phyloP scores from a whole-genome alignment of 805 yeast species.

The Sungouiella blattae region DNA sequence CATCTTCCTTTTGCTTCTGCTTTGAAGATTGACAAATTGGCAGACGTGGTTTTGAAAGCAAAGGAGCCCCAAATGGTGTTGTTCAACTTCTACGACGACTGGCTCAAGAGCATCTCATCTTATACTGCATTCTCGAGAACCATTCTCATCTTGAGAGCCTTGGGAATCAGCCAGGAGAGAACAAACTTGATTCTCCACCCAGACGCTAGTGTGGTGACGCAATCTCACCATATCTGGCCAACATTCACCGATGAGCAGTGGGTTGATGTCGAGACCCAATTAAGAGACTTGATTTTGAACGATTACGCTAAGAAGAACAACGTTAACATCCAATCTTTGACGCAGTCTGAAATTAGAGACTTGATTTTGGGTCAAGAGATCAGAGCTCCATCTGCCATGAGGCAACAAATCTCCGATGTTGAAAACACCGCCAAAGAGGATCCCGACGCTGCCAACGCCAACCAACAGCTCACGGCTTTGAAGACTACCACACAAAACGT shows the following conservation, averaged over 20 bases:
- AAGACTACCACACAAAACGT: constrained; percentile 83
- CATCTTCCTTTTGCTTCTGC: constrained; percentile 88
- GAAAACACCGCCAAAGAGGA: constrained; percentile 44
- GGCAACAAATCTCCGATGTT: constrained; percentile 80
- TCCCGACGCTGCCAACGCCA: constrained; percentile 27
- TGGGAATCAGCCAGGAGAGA: constrained; percentile 72
- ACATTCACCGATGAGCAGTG: constrained; percentile 83
- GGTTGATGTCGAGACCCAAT: constrained; percentile 82
- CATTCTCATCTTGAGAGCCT: constrained; percentile 75
- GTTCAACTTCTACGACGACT: constrained; percentile 90
- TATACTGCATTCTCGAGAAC: constrained; percentile 93
- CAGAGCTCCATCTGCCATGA: constrained; percentile 79
- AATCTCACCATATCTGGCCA: constrained; percentile 92
- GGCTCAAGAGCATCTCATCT: constrained; percentile 80
- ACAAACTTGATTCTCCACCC: constrained; percentile 75
- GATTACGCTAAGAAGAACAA: constrained; percentile 85
- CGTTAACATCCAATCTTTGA: constrained; percentile 80
- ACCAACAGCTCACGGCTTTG: constrained; percentile 63
- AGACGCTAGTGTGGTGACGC: constrained; percentile 63
- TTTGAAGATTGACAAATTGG: constrained; percentile 72
- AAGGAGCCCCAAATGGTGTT: constrained; percentile 91
- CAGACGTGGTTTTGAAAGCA: constrained; percentile 77
- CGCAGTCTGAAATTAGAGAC: constrained; percentile 92
- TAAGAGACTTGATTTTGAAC: constrained; percentile 80
- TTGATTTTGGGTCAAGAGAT: constrained; percentile 92